Evolutionary conservation across 2,329 filamentous ascomycete species (phyloP).

Genomic region (Alternaria sp.): DNA sequence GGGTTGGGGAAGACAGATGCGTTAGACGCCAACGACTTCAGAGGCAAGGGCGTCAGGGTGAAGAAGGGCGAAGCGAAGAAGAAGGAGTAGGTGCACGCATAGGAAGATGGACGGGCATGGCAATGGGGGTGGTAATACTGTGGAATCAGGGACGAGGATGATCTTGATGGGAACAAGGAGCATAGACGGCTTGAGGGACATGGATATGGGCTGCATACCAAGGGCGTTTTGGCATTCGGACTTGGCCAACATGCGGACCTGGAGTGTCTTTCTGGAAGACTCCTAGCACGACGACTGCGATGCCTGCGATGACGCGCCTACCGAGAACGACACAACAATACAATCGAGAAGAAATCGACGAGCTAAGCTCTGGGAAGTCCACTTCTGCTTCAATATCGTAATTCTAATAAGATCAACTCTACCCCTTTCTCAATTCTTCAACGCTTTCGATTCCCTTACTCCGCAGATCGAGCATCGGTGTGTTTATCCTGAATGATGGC

Average conservation of each 20-base stretch:
- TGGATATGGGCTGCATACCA: background rate
- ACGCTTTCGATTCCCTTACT: background rate
- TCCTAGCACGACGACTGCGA: conserved; percentile 1
- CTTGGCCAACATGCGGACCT: conserved; percentile 14
- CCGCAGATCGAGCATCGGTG: background rate
- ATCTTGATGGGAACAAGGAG: background rate
- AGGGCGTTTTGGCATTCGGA: background rate
- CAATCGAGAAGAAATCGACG: background rate
- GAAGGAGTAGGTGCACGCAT: conserved; percentile 17
- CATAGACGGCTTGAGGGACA: background rate
- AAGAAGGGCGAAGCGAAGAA: conserved; percentile 57
- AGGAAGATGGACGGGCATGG: background rate
- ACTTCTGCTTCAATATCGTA: background rate
- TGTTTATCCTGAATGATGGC: background rate
- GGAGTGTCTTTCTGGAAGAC: conserved; percentile 15
- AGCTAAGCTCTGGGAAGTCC: background rate
- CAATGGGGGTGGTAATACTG: background rate
- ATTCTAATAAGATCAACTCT: background rate
- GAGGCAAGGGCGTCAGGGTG: conserved; percentile 31
- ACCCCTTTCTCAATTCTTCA: background rate
- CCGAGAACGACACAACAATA: background rate
- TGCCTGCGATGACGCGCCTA: background rate
- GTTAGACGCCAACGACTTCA: conserved; percentile 41
- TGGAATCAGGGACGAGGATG: background rate
- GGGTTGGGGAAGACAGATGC: conserved; percentile 38